Evolutionary conservation across 2,329 filamentous ascomycete species (phyloP).

Genomic region (Davidsoniella neocaledoniae): DNA sequence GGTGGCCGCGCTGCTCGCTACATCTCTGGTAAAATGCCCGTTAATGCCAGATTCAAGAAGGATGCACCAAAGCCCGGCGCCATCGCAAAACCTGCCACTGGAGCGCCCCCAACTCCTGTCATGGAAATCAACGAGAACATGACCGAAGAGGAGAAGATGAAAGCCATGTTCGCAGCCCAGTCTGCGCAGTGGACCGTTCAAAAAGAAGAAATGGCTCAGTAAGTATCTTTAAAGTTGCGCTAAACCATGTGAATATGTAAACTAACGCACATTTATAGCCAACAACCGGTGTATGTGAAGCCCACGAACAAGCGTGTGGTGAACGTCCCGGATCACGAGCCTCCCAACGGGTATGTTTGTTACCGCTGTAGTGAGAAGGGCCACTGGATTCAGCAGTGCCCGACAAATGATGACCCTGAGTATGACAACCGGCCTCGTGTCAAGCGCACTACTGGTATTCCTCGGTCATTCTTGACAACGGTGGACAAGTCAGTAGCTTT

Average conservation of each 20-base stretch:
- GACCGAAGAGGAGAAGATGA: slow-evolving; percentile 88
- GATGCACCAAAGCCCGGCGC: slow-evolving; percentile 62
- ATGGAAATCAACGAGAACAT: slow-evolving; percentile 60
- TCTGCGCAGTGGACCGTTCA: slow-evolving; percentile 86
- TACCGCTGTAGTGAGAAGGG: slow-evolving; percentile 93
- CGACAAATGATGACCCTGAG: slow-evolving; percentile 94
- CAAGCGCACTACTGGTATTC: slow-evolving; percentile 93
- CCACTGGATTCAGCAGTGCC: slow-evolving; percentile 98
- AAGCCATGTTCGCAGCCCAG: slow-evolving; percentile 79
- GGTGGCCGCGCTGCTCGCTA: slow-evolving; percentile 86
- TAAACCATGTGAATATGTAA: slow-evolving; percentile 10
- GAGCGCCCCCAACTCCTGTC: slow-evolving; percentile 34
- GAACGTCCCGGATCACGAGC: slow-evolving; percentile 80
- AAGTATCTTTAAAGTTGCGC: slow-evolving; percentile 19
- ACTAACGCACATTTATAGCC: slow-evolving; percentile 28
- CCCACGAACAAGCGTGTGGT: slow-evolving; percentile 44
- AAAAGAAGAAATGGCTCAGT: slow-evolving; percentile 83
- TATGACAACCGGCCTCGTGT: slow-evolving; percentile 88
- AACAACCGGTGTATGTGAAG: slow-evolving; percentile 43
- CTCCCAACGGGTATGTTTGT: slow-evolving; percentile 86
- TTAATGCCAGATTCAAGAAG: slow-evolving; percentile 12
- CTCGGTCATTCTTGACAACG: slow-evolving; percentile 84
- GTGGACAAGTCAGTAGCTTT: slow-evolving; percentile 77
- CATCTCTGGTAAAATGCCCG: slow-evolving; percentile 86
- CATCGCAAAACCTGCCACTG: slow-evolving; percentile 50